Evolutionary conservation across 768 basidiomycete species (phyloP), one percentile per base, ranked within the genome.

Genomic region (Suillus variegatus): DNA sequence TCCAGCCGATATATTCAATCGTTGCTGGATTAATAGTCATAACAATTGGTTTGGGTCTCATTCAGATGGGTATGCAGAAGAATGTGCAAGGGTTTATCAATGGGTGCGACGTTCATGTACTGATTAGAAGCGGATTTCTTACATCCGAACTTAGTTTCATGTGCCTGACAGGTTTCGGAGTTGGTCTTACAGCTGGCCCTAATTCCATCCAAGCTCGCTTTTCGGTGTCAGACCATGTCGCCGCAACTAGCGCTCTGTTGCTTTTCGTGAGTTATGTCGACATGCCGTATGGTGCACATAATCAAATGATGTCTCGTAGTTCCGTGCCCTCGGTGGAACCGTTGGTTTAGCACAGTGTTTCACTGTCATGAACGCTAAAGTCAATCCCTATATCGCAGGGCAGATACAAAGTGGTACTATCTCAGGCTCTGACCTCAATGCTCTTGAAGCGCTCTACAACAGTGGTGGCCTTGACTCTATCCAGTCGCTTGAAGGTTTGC

Each of bases 301-400:
- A 20, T 35, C 16, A 32, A 16, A 4, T 14, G 6, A 20, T 10
- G 40, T 6, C 0, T 9, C 18, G 22, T 67, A 85, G 83, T 82
- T 81, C 74, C 79, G 82, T 18, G 72, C 81, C 1, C 73, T 85
- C 46, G 85, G 85, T n/a, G 85, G 85, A 10, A 85, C 84, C 0
- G 70, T 84, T 46, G 84, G 85, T 28, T 79, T 86, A 46, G 84
- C 85, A 0, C 85, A 86, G 67, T 85, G 84, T 61, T 78, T 80
- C 49, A 81, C 85, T 9, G 75, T 86, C 25, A 77, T 85, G 62
- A 79, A 79, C 66, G 72, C 77, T 41, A 83, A 79, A 71, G 84
- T 83, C 36, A 72, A 73, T 36, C 35, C 70, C 25, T 76, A 76
- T 61, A 72, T 86, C 65, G 36, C 67, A 20, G 51, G 68, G 28